These are phyloP conservation scores for Triangularia verruculosa DNA, from an alignment of 2,329 filamentous ascomycete genomes.

Conservation along the genomic window DNA sequence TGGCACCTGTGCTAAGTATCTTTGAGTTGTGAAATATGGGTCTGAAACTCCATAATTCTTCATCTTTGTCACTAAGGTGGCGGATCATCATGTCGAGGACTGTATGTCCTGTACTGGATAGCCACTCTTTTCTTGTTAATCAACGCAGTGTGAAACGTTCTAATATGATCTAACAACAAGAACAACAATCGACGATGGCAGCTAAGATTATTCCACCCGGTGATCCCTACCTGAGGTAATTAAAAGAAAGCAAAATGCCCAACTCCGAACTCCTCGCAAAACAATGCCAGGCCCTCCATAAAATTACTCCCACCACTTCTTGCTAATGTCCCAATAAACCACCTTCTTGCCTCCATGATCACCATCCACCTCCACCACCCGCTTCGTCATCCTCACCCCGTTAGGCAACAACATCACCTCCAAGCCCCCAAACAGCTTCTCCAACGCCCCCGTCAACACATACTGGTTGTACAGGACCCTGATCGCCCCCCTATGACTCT, in stretches of 20 bases:
- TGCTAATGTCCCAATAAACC: constrained; percentile 12
- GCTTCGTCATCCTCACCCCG: constrained; percentile 21
- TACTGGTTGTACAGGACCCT: constrained; percentile 30
- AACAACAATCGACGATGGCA: no score
- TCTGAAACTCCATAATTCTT: no score
- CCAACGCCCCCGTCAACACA: constrained; percentile 29
- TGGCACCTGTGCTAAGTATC: no score
- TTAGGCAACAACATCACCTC: constrained; percentile 29
- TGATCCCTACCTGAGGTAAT: no score
- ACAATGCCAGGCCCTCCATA: background rate
- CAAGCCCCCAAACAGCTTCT: constrained; percentile 32
- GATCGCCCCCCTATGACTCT: constrained; percentile 33
- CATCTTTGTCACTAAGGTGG: no score
- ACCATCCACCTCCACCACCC: constrained; percentile 8
- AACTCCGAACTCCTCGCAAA: background rate
- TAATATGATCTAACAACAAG: no score
- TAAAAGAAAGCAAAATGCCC: background rate
- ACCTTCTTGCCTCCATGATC: constrained; percentile 3
- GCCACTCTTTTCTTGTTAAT: no score
- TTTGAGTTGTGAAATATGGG: no score
- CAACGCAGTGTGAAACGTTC: no score
- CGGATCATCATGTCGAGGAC: no score
- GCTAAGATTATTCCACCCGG: no score
- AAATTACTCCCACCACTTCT: constrained; percentile 13
- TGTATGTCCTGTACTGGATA: no score